Base-by-base conservation (phyloP, 73 alveolate species). In the Paramecium tetraurelia region DNA sequence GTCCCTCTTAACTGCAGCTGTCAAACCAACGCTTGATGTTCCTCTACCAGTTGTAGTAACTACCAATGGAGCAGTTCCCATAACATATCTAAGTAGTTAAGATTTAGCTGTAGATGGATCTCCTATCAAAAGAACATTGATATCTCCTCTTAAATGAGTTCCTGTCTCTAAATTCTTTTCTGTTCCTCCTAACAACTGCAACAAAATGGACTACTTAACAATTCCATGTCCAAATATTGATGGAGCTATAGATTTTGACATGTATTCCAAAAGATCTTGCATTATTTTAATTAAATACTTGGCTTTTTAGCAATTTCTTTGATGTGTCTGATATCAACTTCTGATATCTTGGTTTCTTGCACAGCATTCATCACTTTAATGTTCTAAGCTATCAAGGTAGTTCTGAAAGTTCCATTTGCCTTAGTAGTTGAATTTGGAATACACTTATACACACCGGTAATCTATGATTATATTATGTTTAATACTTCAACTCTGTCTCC, bases 71-170 rank as follows among this genome's bases (percentile, higher is more conserved):
- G 99, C 99, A 58, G 97, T 84, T 87, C 93, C 96, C 95, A 96
- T 58, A 59, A 97, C 96, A 83, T 97, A 96, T 86, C 99, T 95
- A 33, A 99, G 98, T 92, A 99, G 92, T 94, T 99, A 99, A 0
- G 99, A 97, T 95, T 99, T 99, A 40, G 99, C 99, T 7, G 99
- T 98, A 10, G 99, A 97, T 0, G 99, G 99, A 92, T 99, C 99
- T 11, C 99, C 99, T 59, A 99, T 97, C 98, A 99, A 80, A 94
- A 98, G 85, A 70, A 99, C 94, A 85, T 99, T 98, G 80, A 99
- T 98, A 93, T 99, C 99, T 36, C 99, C 99, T 93, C 99, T 96
- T 43, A 99, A 96, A 94, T 98, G 99, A 48, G 99, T 98, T 57
- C 99, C 99, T 92, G 96, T 97, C 44, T 95, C 95, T n/a, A 93